A percentile compares a stretch with the other conserved stretches of the same genome.
Conservation (phyloP, 2,329 filamentous ascomycete genomes). For the Penicillium decumbens region DNA sequence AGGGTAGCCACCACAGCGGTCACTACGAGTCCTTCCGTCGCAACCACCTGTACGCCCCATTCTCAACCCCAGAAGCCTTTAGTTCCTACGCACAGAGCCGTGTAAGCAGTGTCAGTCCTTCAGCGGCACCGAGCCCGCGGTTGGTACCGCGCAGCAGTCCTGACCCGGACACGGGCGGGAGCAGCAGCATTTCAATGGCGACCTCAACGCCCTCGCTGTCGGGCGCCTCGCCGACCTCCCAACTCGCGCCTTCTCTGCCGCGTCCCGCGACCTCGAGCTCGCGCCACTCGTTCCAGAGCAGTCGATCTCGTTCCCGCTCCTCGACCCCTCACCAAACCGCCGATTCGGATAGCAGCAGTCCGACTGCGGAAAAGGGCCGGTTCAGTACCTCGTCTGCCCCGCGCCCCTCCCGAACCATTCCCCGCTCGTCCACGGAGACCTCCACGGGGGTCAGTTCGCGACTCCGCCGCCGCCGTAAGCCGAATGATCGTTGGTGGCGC, state of each 20-base stretch:
- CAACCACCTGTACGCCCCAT: slow-evolving; percentile 74
- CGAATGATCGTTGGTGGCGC: slow-evolving; percentile 84
- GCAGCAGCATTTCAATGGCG: slow-evolving; percentile 30
- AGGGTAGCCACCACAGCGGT: slow-evolving; percentile 90
- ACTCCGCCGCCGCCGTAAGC: slow-evolving; percentile 56
- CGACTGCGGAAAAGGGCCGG: slow-evolving; percentile 24
- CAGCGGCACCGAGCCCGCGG: slow-evolving; percentile 47
- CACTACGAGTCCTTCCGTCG: slow-evolving; percentile 96
- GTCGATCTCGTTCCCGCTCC: slow-evolving; percentile 21
- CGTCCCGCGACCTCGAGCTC: slow-evolving; percentile 31
- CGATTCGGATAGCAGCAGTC: slow-evolving; percentile 24
- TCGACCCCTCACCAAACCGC: slow-evolving; percentile 24
- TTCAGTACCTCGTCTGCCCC: slow-evolving; percentile 25
- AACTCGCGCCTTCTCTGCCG: slow-evolving; percentile 18
- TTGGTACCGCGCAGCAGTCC: slow-evolving; percentile 37
- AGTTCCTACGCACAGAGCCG: slow-evolving; percentile 66
- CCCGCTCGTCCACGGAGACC: slow-evolving; percentile 24
- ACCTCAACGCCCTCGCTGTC: slow-evolving; percentile 36
- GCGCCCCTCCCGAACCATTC: slow-evolving; percentile 22
- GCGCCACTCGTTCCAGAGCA: slow-evolving; percentile 33
- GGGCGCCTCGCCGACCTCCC: slow-evolving; percentile 22
- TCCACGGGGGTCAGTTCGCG: slow-evolving; percentile 31
- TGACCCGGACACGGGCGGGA: slow-evolving; percentile 27
- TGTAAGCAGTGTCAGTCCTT: slow-evolving; percentile 51
- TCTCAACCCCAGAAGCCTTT: slow-evolving; percentile 75